Evolutionary conservation across 2,329 filamentous ascomycete species (phyloP), one percentile per base, ranked within the genome.

Genomic region (Boeremia lycopersici): DNA sequence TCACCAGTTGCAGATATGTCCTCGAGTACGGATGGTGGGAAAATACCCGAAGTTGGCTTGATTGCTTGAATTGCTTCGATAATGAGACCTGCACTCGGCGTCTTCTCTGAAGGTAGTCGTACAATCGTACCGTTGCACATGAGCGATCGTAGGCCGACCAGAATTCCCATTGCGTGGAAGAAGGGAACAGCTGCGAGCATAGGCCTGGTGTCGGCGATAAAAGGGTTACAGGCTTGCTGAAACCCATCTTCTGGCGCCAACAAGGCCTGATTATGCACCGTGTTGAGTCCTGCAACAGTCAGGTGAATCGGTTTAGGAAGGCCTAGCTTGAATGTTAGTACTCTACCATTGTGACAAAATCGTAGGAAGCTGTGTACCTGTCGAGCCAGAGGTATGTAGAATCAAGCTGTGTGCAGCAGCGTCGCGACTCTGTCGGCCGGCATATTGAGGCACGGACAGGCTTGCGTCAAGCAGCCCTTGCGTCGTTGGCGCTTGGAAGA

Each of bases 111-210:
- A 4, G 53, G 53, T 2, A 56, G 34, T 23, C 53, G 31, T 26
- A 56, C 42, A 8, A 56, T 56, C 2, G 53, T 43, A 11, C 41
- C 53, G 28, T 26, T 49, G 28, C 41, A 50, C 23, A 50, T 47
- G 17, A 56, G 28, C 2, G 53, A 56, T 10, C 53, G 46, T 8
- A 56, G 38, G 12, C 53, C 53, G 11, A 47, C 36, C 2, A 50
- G 31, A 2, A 56, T 47, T 8, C 53, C 53, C 53, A 56, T 56
- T n/a, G 53, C 53, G 4, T 56, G 53, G 31, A 56, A 56, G 26
- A 56, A 56, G 3, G 53, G 53, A 17, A 47, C 53, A 11, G 46
- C 46, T n/a, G 53, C 47, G 19, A 56, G 46, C 47, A 56, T 49
- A 15, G 53, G 46, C 26, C 47, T 41, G 2, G 13, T 31, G 11